These are phyloP conservation scores for Kandelia obovata DNA, from an alignment of 345 rosid species.

Conservation along the genomic window DNA sequence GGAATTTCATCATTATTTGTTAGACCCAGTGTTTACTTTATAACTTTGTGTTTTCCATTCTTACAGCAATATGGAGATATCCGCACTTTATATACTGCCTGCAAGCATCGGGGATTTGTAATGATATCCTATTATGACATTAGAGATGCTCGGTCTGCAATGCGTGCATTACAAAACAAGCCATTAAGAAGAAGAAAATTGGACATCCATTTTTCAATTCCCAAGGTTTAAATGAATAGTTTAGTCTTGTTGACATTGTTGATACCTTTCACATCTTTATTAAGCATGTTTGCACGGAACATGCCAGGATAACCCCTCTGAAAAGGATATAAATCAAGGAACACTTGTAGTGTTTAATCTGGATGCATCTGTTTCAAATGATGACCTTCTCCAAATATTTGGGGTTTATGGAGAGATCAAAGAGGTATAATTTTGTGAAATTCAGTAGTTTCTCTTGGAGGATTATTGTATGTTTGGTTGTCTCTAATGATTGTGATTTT, in stretches of 20 bases:
- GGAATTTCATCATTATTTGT: no score
- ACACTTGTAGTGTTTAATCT: constrained; percentile 90
- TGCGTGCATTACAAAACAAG: constrained; percentile 85
- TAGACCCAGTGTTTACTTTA: no score
- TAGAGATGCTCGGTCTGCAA: constrained; percentile 85
- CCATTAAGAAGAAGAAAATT: constrained; percentile 85
- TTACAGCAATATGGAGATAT: constrained; percentile 90
- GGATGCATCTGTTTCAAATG: constrained; percentile 82
- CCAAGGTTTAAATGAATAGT: constrained; percentile 56
- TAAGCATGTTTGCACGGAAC: constrained; percentile 13
- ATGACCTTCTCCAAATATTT: constrained; percentile 74
- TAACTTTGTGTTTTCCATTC: constrained; percentile 1
- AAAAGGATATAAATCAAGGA: constrained; percentile 92
- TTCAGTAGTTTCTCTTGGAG: not conserved
- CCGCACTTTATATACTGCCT: constrained; percentile 85
- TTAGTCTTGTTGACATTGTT: constrained; percentile 1
- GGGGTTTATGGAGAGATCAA: constrained; percentile 89
- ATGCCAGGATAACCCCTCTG: constrained; percentile 84
- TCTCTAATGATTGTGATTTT: not conserved
- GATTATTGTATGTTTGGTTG: not conserved
- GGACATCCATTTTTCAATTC: constrained; percentile 95
- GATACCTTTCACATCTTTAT: constrained; percentile 9
- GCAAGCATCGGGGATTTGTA: constrained; percentile 95
- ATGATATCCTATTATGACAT: constrained; percentile 96
- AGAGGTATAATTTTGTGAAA: constrained; percentile 49